Evolutionary conservation across 2,329 filamentous ascomycete genomes (phyloP).

Genomic region (Penicillium sp.): DNA sequence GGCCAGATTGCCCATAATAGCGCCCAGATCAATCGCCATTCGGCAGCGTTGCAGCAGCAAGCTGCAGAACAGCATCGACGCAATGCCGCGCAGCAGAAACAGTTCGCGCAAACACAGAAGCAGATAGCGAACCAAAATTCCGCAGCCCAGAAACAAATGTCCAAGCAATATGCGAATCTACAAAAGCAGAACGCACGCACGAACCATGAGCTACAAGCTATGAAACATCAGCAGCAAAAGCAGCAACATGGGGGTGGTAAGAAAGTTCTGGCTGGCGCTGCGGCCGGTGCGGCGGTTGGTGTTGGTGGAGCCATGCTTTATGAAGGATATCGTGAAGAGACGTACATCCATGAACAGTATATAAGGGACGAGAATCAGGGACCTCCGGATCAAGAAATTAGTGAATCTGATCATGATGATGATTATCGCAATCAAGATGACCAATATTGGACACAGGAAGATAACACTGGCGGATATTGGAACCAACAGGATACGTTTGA

Average conservation of each 20-base stretch:
- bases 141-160: neutral
- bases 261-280: neutral
- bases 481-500: neutral
- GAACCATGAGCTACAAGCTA: neutral
- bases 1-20: neutral
- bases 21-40: neutral
- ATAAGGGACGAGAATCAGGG: neutral
- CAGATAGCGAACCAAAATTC: neutral
- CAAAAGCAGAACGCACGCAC: neutral
- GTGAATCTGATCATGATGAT: neutral
- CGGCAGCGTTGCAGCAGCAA: neutral
- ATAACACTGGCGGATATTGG: neutral
- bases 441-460: neutral
- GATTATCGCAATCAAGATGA: neutral
- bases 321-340: neutral
- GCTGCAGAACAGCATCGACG: neutral
- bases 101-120: neutral
- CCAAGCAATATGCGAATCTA: neutral
- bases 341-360: neutral
- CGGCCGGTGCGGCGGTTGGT: neutral
- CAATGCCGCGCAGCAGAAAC: neutral
- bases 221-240: neutral
- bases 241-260: neutral
- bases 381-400: neutral
- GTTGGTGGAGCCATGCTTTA: neutral